These are phyloP conservation scores for Lentinus brumalis DNA, from an alignment of 768 basidiomycete species.

Conservation along the genomic window DNA sequence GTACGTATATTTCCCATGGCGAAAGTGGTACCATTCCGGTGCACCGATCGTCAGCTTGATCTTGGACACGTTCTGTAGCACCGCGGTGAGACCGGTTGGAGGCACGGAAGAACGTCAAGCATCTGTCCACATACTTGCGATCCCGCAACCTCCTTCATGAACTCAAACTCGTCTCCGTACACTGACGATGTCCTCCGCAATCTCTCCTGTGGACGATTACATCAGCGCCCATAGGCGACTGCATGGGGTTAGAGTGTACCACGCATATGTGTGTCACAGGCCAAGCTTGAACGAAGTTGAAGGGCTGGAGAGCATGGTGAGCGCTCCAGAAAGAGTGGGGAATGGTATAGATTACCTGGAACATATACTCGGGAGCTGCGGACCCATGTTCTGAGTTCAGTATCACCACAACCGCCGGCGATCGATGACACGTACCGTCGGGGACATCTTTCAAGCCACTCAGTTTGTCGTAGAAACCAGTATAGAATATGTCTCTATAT, in stretches of 20 bases:
- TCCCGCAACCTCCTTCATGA: constrained; percentile 55
- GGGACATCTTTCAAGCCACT: constrained; percentile 57
- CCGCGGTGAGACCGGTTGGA: background rate
- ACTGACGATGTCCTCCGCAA: constrained; percentile 58
- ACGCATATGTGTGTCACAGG: constrained; percentile 10
- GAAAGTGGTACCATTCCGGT: constrained; percentile 70
- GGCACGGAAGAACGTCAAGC: background rate
- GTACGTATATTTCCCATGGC: constrained; percentile 63
- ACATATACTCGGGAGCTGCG: constrained; percentile 10
- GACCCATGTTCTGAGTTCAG: background rate
- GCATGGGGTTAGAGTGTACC: background rate
- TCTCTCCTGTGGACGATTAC: constrained; percentile 52
- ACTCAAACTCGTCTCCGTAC: constrained; percentile 63
- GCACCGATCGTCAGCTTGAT: constrained; percentile 73
- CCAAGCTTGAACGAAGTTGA: constrained; percentile 25
- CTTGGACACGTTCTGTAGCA: constrained; percentile 46
- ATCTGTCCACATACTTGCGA: constrained; percentile 43
- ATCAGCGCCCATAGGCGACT: background rate
- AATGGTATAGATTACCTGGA: constrained; percentile 44
- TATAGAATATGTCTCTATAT: constrained; percentile 53
- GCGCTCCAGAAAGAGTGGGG: constrained; percentile 20
- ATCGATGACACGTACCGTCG: constrained; percentile 23
- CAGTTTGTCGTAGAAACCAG: constrained; percentile 66
- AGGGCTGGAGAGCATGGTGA: constrained; percentile 28
- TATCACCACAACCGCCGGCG: constrained; percentile 6